phyloP scores from a whole-genome alignment of 2,329 filamentous ascomycete species.

The Aspergillus tamarii region DNA sequence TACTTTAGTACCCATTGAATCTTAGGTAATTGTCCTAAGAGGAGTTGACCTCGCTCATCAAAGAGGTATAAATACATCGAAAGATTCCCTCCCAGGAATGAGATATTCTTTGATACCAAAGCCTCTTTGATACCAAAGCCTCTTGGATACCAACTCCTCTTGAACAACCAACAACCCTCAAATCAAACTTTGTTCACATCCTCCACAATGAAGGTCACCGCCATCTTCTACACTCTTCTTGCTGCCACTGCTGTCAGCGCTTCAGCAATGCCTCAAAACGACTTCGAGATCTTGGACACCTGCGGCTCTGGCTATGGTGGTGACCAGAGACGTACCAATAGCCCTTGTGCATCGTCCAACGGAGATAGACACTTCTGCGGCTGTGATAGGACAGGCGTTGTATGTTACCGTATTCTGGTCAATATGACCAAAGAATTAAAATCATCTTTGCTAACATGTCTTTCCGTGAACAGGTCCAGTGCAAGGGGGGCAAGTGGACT shows the following conservation, averaged over 20 bases:
- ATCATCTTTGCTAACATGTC: slow-evolving; percentile 6
- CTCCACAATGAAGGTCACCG: slow-evolving; percentile 18
- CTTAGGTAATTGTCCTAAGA: not conserved
- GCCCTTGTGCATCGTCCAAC: slow-evolving; percentile 12
- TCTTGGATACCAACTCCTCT: not conserved
- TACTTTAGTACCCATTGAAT: not conserved
- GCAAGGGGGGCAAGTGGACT: slow-evolving; percentile 15
- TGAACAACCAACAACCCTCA: slow-evolving; percentile 6
- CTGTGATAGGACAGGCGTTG: slow-evolving; percentile 18
- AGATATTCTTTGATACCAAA: slow-evolving; percentile 8
- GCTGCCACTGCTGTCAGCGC: slow-evolving; percentile 16
- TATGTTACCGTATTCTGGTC: slow-evolving; percentile 3
- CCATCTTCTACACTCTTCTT: slow-evolving; percentile 15
- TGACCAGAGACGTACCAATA: slow-evolving; percentile 19
- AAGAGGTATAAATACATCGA: slow-evolving; percentile 14
- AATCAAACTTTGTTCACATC: not conserved
- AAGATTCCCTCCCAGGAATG: not conserved
- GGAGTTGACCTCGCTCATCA: not conserved
- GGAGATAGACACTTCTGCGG: slow-evolving; percentile 20
- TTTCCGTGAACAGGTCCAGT: slow-evolving; percentile 14
- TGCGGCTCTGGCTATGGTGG: slow-evolving; percentile 14
- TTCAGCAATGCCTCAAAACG: not conserved
- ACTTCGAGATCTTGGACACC: slow-evolving; percentile 4
- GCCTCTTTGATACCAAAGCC: not conserved
- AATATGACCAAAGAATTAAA: not conserved